These are phyloP conservation scores for Chalaropsis ovoidea DNA, from an alignment of 2,329 filamentous ascomycete species.

Conservation along the genomic window DNA sequence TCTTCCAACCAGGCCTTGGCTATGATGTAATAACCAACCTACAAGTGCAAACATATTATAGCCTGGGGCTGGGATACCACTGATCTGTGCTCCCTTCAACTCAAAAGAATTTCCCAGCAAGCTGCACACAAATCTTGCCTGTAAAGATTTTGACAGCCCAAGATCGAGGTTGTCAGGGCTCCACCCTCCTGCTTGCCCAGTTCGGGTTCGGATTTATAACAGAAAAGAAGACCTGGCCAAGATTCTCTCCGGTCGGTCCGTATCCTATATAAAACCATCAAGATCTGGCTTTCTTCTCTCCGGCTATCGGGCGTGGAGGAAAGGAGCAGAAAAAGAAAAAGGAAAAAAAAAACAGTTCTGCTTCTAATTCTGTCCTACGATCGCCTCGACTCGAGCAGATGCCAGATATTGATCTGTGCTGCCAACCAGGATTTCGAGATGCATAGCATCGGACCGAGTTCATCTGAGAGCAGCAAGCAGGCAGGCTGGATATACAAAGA, in stretches of 20 bases:
- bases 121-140: background rate
- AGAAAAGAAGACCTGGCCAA: background rate
- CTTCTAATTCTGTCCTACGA: background rate
- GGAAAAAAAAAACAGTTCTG: background rate
- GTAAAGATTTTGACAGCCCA: background rate
- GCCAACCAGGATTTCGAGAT: background rate
- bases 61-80: background rate
- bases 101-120: background rate
- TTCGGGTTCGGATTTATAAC: background rate
- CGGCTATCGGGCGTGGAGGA: background rate
- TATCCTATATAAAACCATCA: background rate
- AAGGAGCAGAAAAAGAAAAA: background rate
- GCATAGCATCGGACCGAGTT: constrained; percentile 7
- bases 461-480: background rate
- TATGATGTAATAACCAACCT: background rate
- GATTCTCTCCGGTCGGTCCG: background rate
- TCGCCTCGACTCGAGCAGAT: background rate
- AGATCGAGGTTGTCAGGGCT: background rate
- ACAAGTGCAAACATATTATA: too few species aligned
- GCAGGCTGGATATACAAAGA: too few species aligned
- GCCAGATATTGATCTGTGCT: constrained; percentile 3
- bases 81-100: constrained; percentile 8
- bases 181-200: background rate
- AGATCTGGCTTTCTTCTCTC: background rate
- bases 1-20: too few species aligned